Evolutionary conservation across 805 yeast species (phyloP), one percentile per base, ranked within the genome.

Genomic region (Ogataea wickerhamii): DNA sequence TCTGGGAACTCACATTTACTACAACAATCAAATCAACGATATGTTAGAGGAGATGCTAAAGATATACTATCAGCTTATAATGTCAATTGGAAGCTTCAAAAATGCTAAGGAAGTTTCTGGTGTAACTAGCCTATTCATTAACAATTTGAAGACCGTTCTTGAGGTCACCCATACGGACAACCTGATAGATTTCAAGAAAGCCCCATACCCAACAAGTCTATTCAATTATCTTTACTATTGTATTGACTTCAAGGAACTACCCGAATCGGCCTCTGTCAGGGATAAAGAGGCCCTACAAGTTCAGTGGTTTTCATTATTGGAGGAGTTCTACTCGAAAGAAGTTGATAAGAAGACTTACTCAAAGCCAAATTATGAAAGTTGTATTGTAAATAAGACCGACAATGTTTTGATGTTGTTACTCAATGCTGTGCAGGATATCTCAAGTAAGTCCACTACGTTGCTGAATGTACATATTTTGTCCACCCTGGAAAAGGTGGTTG

Each of bases 11-110:
- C 95, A 88, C 56, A 74, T 80, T 10, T 88, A 88, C 52, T 91
- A 91, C 57, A 80, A 80, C 43, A 94, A 87, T 48, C 98, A 93
- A 59, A 76, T 83, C 4, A 73, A 81, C 12, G 97, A 89, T 56
- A 81, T 91, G 67, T 66, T 88, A 14, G 74, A 77, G 20, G 95
- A 84, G 41, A 66, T 88, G 12, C 61, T 80, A 28, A 49, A 71
- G 14, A 74, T 68, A 40, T 61, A 64, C 37, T 70, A 52, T 47
- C 64, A 39, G 48, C 64, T 43, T 55, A 44, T 35, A n/a, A 41
- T 41, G 24, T 35, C 45, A 4, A 24, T 44, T 11, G 45, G 37
- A 14, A 16, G 14, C 16, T 34, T 44, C 18, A 39, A 27, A 10
- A 30, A 25, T 19, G 23, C 36, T 4, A 27, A 29, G 6, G 48